Base-by-base conservation (phyloP, 2,329 filamentous ascomycete genomes). In the Mycogone perniciosa region DNA sequence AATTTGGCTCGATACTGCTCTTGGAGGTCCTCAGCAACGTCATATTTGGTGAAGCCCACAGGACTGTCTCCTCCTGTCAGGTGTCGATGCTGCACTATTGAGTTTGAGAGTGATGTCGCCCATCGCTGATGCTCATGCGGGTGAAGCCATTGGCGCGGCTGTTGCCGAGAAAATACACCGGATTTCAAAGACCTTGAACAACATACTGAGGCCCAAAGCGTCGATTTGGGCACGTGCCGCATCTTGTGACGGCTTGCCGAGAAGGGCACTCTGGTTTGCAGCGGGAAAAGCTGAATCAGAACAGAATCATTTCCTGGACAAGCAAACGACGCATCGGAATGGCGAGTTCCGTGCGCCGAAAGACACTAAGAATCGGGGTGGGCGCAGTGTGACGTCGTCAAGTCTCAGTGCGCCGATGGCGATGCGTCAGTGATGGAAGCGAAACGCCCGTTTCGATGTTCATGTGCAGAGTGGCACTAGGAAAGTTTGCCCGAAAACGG, bases 1-100 rank as follows among this genome's bases (percentile, higher is more conserved):
- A 71, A 62, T 1, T 31, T 46, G 11, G 61, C 56, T 33, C 70
- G 70, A 39, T 68, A 57, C 43, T 59, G 49, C 44, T 71, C 67
- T 50, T 71, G 68, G 20, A 59, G 53, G 8, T 54, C 51, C 31
- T 66, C 59, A 41, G 65, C 68, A 9, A 53, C 51, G 34, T 66
- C 61, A 56, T 71, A 71, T 10, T 57, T 50, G 6, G 64, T 58
- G 40, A 68, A 57, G 31, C 57, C 56, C 11, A 47, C 54, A 8
- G 49, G 50, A 10, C 45, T 54, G 13, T 60, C 44, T 6, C 55
- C 56, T 9, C 55, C 56, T 9, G 48, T 46, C 29, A 70, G 58
- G 46, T 70, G 67, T 6, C 56, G 56, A 51, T 70, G 66, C 26
- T 55, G 45, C 45, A 69, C 57, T 6, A 68, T 29, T 5, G 44